phyloP scores from a whole-genome alignment of 495 filamentous ascomycete genomes.

The Pyrenula massariospora region DNA sequence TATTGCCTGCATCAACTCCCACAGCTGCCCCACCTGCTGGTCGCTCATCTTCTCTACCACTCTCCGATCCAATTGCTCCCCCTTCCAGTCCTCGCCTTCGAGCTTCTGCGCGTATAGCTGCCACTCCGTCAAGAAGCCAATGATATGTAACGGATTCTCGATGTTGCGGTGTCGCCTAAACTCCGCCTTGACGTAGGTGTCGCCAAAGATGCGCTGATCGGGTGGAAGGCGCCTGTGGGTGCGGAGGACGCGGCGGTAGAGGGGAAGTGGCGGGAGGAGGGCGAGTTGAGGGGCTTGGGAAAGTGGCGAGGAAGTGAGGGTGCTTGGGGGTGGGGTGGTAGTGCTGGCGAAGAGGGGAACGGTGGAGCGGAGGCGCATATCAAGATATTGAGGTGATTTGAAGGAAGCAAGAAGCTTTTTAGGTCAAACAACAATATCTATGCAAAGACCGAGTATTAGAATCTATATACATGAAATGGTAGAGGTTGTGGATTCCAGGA shows the following conservation, averaged over 20 bases:
- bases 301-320: constrained; percentile 33
- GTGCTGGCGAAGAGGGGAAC: not conserved
- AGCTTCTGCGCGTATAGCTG: constrained; percentile 85
- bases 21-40: constrained; percentile 84
- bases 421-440: too few species aligned
- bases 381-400: not conserved
- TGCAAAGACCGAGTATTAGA: too few species aligned
- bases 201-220: constrained; percentile 72
- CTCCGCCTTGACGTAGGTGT: constrained; percentile 84
- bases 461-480: too few species aligned
- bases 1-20: constrained; percentile 86
- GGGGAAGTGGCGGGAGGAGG: constrained; percentile 78
- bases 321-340: constrained; percentile 25
- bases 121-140: constrained; percentile 95
- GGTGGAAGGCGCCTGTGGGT: constrained; percentile 67
- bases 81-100: constrained; percentile 74
- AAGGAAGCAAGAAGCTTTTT: too few species aligned
- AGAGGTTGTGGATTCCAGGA: too few species aligned
- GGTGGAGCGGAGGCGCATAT: not conserved
- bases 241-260: constrained; percentile 80
- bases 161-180: constrained; percentile 70
- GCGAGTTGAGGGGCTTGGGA: constrained; percentile 52
- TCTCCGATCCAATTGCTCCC: constrained; percentile 59
- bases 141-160: constrained; percentile 88
- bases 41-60: constrained; percentile 95